Base-by-base conservation (phyloP, 192 early-diverging fungal genomes). In the Coemansia sp. region DNA sequence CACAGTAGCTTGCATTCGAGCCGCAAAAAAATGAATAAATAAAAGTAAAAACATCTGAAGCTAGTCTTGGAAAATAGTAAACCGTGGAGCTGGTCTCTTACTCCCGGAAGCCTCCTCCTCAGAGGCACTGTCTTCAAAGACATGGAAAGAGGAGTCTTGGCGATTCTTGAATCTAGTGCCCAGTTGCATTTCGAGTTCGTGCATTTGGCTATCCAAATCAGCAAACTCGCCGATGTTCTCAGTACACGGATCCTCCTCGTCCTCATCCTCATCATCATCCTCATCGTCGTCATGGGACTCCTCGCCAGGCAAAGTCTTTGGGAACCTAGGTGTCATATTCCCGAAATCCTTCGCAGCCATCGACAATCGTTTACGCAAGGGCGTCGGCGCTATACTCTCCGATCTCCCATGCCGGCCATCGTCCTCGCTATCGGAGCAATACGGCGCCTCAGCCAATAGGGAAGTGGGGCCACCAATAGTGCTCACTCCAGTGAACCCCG, bases 171-270 rank as follows among this genome's bases (percentile, higher is more conserved):
- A 63, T 50, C 64, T 50, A 11, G 42, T 23, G 18, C 71, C 65
- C 2, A 73, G 71, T 28, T 70, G 57, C 71, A 74, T 71, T 51
- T 79, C 71, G 28, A 79, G 64, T 51, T 79, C 71, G 43, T 64
- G 67, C 77, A 79, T 73, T 34, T 79, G 77, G 40, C 61, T 65
- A 14, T 79, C 77, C 16, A 79, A 33, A 1, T 70, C 68, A 1
- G 46, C 71, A 67, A 79, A 79, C 65, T 79, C 77, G 23, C 71
- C 77, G 46, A 79, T 79, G 28, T 79, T 79, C 35, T 79, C 71
- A 0, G 77, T 79, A 35, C 70, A 72, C 36, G 77, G 71, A 14
- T 79, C 77, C 0, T 73, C 71, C 9, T 63, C 77, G 16, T 73
- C 77, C 7, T 79, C 77, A 2, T 70, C 71, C 0, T 51, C 76